phyloP scores from a whole-genome alignment of 371 early-diverging fungal species.

The Conidiobolus incongruus region DNA sequence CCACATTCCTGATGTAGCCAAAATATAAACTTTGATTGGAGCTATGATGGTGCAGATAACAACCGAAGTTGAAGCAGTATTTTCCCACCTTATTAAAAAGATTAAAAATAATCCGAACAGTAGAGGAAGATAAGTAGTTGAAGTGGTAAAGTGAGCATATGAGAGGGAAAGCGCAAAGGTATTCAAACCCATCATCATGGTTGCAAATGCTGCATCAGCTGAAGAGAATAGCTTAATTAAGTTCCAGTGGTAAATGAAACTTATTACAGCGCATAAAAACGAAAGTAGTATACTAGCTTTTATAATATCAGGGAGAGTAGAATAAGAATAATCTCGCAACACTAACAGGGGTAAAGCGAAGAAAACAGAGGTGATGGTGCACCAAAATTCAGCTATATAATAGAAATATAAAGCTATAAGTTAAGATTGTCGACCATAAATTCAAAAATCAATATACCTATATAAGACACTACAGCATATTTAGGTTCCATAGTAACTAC shows the following conservation, averaged over 20 bases:
- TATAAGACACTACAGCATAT: background rate
- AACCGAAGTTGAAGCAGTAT: conserved; percentile 3
- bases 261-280: conserved; percentile 11
- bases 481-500: conserved; percentile 6
- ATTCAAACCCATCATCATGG: conserved; percentile 9
- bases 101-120: background rate
- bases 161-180: too few species aligned
- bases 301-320: conserved; percentile 9
- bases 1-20: background rate
- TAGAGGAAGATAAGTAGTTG: background rate
- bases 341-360: conserved; percentile 15
- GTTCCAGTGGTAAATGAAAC: conserved; percentile 15
- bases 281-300: conserved; percentile 12
- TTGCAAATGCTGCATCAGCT: conserved; percentile 15
- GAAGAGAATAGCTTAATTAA: conserved; percentile 16
- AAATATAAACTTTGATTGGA: background rate
- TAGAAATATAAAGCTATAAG: too few species aligned
- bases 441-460: conserved; percentile 3
- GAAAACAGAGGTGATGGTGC: conserved; percentile 17
- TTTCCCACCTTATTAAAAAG: conserved; percentile 2
- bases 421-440: too few species aligned
- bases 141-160: too few species aligned
- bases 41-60: background rate
- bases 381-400: conserved; percentile 17
- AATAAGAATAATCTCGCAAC: conserved; percentile 11